phyloP scores from a whole-genome alignment of 805 yeast species.

The Sugiyamaella floridensis region DNA sequence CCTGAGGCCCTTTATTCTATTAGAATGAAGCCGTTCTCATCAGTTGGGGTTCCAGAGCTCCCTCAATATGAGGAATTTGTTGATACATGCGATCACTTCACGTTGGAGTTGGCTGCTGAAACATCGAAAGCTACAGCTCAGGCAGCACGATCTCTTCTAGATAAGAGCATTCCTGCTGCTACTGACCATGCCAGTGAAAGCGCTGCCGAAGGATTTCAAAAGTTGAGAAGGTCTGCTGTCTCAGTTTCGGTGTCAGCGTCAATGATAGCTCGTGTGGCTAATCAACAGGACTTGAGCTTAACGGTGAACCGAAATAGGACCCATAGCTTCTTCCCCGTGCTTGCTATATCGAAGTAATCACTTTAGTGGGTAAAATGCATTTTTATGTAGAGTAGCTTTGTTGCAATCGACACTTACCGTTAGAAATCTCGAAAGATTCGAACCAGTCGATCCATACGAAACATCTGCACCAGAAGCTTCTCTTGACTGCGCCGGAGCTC shows the following conservation, averaged over 20 bases:
- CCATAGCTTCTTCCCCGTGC: not conserved
- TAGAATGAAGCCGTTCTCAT: conserved; percentile 71
- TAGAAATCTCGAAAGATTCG: conserved; percentile 35
- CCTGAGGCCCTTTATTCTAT: conserved; percentile 41
- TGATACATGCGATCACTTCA: not conserved
- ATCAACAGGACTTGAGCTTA: not conserved
- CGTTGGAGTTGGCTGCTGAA: not conserved
- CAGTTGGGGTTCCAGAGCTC: conserved; percentile 69
- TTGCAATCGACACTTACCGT: not conserved
- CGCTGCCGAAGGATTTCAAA: not conserved
- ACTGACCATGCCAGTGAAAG: not conserved
- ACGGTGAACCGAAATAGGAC: not conserved
- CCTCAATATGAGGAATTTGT: conserved; percentile 43
- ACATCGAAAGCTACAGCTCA: not conserved
- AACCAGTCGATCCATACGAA: conserved; percentile 31
- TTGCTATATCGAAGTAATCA: not conserved
- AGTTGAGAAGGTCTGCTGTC: not conserved
- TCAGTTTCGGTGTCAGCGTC: not conserved
- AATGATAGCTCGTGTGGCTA: not conserved
- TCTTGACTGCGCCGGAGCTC: conserved; percentile 36
- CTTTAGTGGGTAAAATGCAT: not conserved
- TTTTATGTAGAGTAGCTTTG: not conserved
- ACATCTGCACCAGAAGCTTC: conserved; percentile 27
- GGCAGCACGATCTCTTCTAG: not conserved
- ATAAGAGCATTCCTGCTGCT: not conserved